A percentile compares a stretch with the other conserved stretches of the same genome.
phyloP scores from a whole-genome alignment of 2,329 filamentous ascomycete species.

The Penicillium griseofulvum region DNA sequence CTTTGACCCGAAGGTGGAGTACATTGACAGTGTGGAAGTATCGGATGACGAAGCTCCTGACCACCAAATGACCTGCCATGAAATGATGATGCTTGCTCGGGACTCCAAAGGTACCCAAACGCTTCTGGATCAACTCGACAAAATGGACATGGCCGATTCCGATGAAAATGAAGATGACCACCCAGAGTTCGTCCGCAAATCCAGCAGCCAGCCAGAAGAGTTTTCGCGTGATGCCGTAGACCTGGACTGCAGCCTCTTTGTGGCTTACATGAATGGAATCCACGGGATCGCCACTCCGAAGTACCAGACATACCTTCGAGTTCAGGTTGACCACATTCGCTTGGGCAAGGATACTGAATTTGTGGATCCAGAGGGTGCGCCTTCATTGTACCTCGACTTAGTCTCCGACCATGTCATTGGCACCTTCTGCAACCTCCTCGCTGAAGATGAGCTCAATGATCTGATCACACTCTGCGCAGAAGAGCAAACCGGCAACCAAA shows the following conservation, averaged over 20 bases:
- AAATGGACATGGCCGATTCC: slow-evolving; percentile 12
- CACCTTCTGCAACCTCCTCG: slow-evolving; percentile 41
- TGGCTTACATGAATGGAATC: slow-evolving; percentile 45
- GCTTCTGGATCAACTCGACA: slow-evolving; percentile 21
- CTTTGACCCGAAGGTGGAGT: slow-evolving; percentile 35
- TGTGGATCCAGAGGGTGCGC: slow-evolving; percentile 31
- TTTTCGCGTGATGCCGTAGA: slow-evolving; percentile 39
- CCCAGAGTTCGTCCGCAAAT: slow-evolving; percentile 18
- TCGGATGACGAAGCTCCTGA: slow-evolving; percentile 27
- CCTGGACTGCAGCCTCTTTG: slow-evolving; percentile 39
- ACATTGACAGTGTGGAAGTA: slow-evolving; percentile 32
- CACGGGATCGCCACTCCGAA: slow-evolving; percentile 34
- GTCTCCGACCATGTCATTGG: slow-evolving; percentile 41
- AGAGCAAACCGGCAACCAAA: slow-evolving; percentile 14
- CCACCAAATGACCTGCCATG: slow-evolving; percentile 40
- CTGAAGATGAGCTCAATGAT: slow-evolving; percentile 36
- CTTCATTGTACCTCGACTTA: slow-evolving; percentile 37
- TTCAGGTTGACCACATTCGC: slow-evolving; percentile 35
- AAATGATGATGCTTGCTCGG: slow-evolving; percentile 38
- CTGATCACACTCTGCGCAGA: slow-evolving; percentile 30
- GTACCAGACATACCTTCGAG: slow-evolving; percentile 35
- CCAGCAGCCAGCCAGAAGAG: slow-evolving; percentile 33
- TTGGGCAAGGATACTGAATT: slow-evolving; percentile 33
- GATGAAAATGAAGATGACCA: slow-evolving; percentile 16
- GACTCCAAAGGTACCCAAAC: slow-evolving; percentile 23